These are phyloP conservation scores for Colletotrichum viniferum DNA, from an alignment of 2,329 filamentous ascomycete genomes.

Conservation along the genomic window DNA sequence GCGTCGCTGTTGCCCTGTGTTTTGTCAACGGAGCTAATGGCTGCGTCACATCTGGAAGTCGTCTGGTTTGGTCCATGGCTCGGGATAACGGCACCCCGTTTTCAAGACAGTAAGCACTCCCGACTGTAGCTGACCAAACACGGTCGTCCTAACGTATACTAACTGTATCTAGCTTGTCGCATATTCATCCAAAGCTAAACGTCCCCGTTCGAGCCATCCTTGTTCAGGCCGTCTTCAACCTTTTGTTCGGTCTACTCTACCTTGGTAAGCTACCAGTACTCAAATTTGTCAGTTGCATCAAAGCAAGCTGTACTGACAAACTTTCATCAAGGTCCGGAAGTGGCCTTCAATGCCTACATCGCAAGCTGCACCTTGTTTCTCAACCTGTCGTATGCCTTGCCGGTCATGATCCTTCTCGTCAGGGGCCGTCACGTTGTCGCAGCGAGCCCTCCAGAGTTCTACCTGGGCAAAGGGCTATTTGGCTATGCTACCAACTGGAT, in stretches of 20 bases:
- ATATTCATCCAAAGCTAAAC: slow-evolving; percentile 40
- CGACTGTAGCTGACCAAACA: neutral
- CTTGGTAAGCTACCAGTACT: slow-evolving; percentile 31
- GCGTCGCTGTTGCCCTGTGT: slow-evolving; percentile 28
- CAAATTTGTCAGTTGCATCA: neutral
- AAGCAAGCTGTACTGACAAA: neutral
- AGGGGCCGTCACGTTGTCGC: slow-evolving; percentile 36
- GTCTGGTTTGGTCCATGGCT: slow-evolving; percentile 43
- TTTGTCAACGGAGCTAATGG: slow-evolving; percentile 34
- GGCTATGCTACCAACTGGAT: neutral
- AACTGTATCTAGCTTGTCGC: neutral
- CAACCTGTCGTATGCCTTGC: slow-evolving; percentile 49
- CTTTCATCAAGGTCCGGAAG: slow-evolving; percentile 32
- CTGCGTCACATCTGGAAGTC: slow-evolving; percentile 37
- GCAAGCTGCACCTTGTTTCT: slow-evolving; percentile 49
- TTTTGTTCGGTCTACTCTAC: slow-evolving; percentile 50
- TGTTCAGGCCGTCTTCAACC: slow-evolving; percentile 45
- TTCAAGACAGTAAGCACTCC: neutral
- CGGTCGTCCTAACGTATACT: accelerated
- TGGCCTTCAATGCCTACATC: slow-evolving; percentile 51
- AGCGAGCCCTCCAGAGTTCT: neutral
- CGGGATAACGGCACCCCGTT: slow-evolving; percentile 33
- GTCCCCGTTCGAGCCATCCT: slow-evolving; percentile 47
- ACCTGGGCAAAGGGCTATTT: neutral
- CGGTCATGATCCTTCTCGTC: slow-evolving; percentile 40